Evolutionary conservation across 192 early-diverging fungal species (phyloP).

Genomic region (Paraglomus occultum): DNA sequence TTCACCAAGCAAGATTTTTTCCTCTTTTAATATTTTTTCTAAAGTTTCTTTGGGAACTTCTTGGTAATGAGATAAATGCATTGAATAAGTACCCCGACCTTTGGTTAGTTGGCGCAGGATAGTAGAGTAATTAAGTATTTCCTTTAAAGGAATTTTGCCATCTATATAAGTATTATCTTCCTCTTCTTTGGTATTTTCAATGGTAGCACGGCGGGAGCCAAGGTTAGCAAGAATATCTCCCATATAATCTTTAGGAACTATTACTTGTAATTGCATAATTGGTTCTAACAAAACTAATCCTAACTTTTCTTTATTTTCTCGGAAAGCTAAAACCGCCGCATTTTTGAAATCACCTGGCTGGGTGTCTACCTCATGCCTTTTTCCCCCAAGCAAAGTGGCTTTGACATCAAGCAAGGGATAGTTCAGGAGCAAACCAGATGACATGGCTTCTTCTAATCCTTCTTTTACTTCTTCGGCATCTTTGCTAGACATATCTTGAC

Average conservation of each 20-base stretch:
- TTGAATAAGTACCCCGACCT: neutral
- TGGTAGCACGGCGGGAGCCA: neutral
- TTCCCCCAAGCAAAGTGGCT: conserved; percentile 5
- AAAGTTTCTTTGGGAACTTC: neutral
- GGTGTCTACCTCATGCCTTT: conserved; percentile 7
- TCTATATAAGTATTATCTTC: neutral
- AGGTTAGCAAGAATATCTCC: conserved; percentile 16
- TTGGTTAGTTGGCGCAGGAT: neutral
- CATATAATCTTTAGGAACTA: conserved; percentile 17
- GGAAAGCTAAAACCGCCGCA: conserved; percentile 7
- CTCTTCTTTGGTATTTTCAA: neutral
- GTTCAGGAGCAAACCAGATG: conserved; percentile 10
- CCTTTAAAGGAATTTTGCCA: neutral
- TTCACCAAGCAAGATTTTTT: no score
- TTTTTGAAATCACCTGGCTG: conserved; percentile 3
- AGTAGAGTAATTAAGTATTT: neutral
- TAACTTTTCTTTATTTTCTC: neutral
- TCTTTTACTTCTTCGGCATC: conserved; percentile 11
- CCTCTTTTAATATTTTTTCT: conserved; percentile 16
- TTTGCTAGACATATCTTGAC: conserved; percentile 12
- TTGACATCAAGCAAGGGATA: conserved; percentile 4
- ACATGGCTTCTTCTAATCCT: conserved; percentile 6
- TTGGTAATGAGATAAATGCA: conserved; percentile 16
- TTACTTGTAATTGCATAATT: conserved; percentile 21
- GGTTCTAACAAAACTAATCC: conserved; percentile 24